Evolutionary conservation across 495 filamentous ascomycete species (phyloP), one percentile per base, ranked within the genome.

Genomic region (Antarctomyces pellizariae): DNA sequence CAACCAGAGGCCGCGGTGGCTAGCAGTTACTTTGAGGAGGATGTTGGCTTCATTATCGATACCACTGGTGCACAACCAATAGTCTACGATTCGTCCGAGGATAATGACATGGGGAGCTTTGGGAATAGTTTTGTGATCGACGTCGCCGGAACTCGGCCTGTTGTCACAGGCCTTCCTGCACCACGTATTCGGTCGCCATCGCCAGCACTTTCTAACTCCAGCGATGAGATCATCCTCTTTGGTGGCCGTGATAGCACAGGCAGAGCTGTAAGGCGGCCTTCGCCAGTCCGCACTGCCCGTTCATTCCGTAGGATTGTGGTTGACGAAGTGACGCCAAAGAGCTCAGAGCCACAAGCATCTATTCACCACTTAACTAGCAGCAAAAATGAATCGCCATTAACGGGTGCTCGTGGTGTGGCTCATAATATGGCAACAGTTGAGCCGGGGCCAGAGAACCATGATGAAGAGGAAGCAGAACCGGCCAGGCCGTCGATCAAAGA

Each of bases 211-310:
- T 67, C 62, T 0, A 55, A 64, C 30, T 71, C 67, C 2, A 64
- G 60, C 36, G 64, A 68, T 9, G 72, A 78, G 28, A 44, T 72
- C n/a, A 63, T 78, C 24, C 33, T 75, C 5, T 78, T 76, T 41
- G 46, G 45, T 26, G 71, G 71, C 16, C 50, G 70, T 24, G 46
- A 52, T 24, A 26, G 25, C 7, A 14, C 29, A 10, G 36, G 31
- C 5, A 30, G 23, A 31, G 41, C 26, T 31, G 1, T 13, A 27
- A 19, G 16, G 29, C 2, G 18, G 25, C 21, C 18, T 32, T 12
- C 30, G 22, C 12, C 13, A 23, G 10, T 16, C 23, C 10, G 22
- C 24, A 5, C 6, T 4, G 7, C 22, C 17, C 7, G n/a, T n/a
- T n/a, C n/a, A n/a, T n/a, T n/a, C n/a, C n/a, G n/a, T n/a, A n/a